phyloP scores from a whole-genome alignment of 1,284 basidiomycete genomes.

The Leccinum huronense region DNA sequence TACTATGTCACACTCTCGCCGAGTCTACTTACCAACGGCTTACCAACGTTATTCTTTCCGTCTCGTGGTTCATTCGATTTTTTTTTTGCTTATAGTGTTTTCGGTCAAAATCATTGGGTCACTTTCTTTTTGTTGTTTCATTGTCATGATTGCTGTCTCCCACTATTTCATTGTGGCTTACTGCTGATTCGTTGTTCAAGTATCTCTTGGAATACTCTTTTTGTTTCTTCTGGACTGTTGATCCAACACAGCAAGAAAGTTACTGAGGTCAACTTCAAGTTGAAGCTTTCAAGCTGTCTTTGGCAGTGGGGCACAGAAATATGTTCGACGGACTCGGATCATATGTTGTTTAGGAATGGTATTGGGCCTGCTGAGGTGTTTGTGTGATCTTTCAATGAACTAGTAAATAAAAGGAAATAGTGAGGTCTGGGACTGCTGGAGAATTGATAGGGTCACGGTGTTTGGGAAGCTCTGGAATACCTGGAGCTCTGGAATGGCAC shows the following conservation, averaged over 20 bases:
- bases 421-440: too few species aligned
- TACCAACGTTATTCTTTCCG: constrained; percentile 10
- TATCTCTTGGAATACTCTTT: constrained; percentile 9
- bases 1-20: constrained; percentile 13
- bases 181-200: constrained; percentile 10
- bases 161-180: constrained; percentile 4
- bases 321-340: too few species aligned
- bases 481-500: too few species aligned
- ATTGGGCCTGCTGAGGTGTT: too few species aligned
- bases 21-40: constrained; percentile 16
- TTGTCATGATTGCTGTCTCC: constrained; percentile 11
- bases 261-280: background rate
- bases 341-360: too few species aligned
- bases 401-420: too few species aligned
- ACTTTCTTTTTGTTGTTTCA: constrained; percentile 5
- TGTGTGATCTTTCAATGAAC: too few species aligned
- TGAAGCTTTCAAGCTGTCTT: constrained; percentile 30
- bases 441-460: too few species aligned
- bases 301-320: too few species aligned
- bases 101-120: constrained; percentile 13
- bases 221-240: background rate
- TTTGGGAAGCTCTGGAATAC: too few species aligned
- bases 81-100: background rate
- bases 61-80: background rate
- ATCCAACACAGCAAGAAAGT: background rate